These are phyloP conservation scores for Dictyostelium citrinum DNA, from an alignment of 78 protist species.

Conservation along the genomic window DNA sequence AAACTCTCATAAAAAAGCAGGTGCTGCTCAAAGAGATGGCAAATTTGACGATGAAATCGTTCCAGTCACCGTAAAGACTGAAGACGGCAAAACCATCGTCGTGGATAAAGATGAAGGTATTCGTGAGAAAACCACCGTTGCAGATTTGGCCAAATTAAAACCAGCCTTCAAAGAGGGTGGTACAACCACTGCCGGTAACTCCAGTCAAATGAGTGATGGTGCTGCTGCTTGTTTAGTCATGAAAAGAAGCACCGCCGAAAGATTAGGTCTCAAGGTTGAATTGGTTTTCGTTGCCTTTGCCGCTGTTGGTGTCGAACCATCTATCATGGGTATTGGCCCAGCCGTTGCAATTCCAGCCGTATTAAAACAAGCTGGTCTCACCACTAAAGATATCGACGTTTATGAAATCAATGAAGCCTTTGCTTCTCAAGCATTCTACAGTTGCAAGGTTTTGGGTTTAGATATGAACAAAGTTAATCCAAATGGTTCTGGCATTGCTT, in stretches of 20 bases:
- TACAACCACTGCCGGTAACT: conserved; percentile 91
- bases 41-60: conserved; percentile 78
- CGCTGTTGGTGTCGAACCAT: conserved; percentile 86
- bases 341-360: conserved; percentile 91
- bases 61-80: conserved; percentile 77
- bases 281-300: conserved; percentile 53
- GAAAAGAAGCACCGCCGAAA: conserved; percentile 54
- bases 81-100: conserved; percentile 43
- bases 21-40: conserved; percentile 84
- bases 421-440: conserved; percentile 90
- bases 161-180: conserved; percentile 85
- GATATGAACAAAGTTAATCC: conserved; percentile 90
- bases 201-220: conserved; percentile 84
- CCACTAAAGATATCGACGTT: conserved; percentile 90
- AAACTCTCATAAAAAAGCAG: conserved; percentile 81
- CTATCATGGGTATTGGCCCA: conserved; percentile 89
- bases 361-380: conserved; percentile 86
- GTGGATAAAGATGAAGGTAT: conserved; percentile 80
- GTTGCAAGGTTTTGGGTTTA: conserved; percentile 55
- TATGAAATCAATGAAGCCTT: conserved; percentile 97
- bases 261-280: conserved; percentile 51
- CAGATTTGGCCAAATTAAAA: conserved; percentile 59
- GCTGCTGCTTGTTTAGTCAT: conserved; percentile 79
- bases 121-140: conserved; percentile 70
- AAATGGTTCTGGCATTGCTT: conserved; percentile 98